phyloP scores from a whole-genome alignment of 352 stramenopile genomes.

The Phytopythium chamaehyphon region DNA sequence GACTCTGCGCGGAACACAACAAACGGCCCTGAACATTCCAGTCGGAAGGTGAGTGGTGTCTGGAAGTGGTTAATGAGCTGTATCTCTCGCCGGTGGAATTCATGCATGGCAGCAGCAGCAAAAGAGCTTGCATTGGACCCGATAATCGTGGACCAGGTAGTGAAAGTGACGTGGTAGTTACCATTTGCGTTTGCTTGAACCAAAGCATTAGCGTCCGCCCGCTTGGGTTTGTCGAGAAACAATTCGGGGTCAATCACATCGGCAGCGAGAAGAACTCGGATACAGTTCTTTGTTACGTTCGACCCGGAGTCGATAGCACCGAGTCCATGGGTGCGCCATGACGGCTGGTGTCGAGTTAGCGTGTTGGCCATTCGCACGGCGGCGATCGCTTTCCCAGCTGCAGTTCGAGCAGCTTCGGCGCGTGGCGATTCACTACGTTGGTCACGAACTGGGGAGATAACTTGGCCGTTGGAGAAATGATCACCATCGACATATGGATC shows the following conservation, averaged over 20 bases:
- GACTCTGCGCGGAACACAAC: conserved; percentile 55
- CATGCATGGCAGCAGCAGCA: conserved; percentile 20
- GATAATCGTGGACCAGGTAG: conserved; percentile 56
- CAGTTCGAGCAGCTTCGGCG: conserved; percentile 1
- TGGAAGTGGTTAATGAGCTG: conserved; percentile 56
- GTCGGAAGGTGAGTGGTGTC: conserved; percentile 61
- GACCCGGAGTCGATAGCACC: conserved; percentile 12
- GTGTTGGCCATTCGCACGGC: conserved; percentile 67
- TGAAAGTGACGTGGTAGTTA: conserved; percentile 62
- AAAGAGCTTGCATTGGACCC: neutral
- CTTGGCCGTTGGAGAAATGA: neutral
- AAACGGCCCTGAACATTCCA: conserved; percentile 65
- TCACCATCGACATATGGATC: conserved; percentile 4
- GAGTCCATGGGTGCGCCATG: neutral
- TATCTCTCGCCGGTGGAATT: conserved; percentile 48
- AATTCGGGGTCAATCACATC: conserved; percentile 65
- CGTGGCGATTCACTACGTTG: conserved; percentile 8
- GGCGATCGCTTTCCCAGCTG: conserved; percentile 62
- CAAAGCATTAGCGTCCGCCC: neutral
- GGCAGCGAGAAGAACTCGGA: conserved; percentile 54
- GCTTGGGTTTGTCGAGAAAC: conserved; percentile 41
- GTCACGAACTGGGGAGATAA: neutral
- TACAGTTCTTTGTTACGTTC: conserved; percentile 33
- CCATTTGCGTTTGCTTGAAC: neutral
- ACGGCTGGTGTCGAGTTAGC: conserved; percentile 21